Conservation (phyloP, 1,284 basidiomycete species). For the Austroboletus niveus region DNA sequence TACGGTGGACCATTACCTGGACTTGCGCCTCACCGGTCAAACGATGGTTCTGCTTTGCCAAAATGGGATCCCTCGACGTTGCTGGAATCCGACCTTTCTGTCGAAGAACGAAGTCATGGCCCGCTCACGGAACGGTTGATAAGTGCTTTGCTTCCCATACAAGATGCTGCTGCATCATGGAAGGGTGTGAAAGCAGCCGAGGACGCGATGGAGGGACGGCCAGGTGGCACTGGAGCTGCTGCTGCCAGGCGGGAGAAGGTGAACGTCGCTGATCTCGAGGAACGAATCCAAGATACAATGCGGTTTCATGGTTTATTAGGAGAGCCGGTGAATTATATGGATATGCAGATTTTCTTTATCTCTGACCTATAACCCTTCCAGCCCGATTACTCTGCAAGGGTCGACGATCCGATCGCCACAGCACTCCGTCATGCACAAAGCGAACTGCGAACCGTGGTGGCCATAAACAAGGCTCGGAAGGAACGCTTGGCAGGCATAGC, state of each 20-base stretch:
- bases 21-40: conserved; percentile 34
- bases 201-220: conserved; percentile 78
- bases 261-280: conserved; percentile 70
- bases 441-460: conserved; percentile 74
- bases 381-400: conserved; percentile 75
- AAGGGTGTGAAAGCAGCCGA: conserved; percentile 76
- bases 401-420: conserved; percentile 92
- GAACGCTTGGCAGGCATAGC: conserved; percentile 73
- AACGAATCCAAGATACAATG: conserved; percentile 68
- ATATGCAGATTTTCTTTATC: conserved; percentile 4
- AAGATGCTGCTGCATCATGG: conserved; percentile 57
- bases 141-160: conserved; percentile 71
- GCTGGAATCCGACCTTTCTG: conserved; percentile 56
- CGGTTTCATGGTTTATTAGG: conserved; percentile 65
- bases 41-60: conserved; percentile 24
- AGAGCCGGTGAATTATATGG: conserved; percentile 45
- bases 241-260: conserved; percentile 70
- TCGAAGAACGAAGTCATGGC: conserved; percentile 75
- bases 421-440: conserved; percentile 86
- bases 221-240: conserved; percentile 69
- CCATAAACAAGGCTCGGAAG: conserved; percentile 83
- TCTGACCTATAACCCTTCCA: conserved; percentile 33
- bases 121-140: conserved; percentile 80
- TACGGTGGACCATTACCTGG: conserved; percentile 44
- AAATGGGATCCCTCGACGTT: conserved; percentile 76